Evolutionary conservation across 2,329 filamentous ascomycete species (phyloP), one percentile per base, ranked within the genome.

Genomic region (Penicillium polonicum): DNA sequence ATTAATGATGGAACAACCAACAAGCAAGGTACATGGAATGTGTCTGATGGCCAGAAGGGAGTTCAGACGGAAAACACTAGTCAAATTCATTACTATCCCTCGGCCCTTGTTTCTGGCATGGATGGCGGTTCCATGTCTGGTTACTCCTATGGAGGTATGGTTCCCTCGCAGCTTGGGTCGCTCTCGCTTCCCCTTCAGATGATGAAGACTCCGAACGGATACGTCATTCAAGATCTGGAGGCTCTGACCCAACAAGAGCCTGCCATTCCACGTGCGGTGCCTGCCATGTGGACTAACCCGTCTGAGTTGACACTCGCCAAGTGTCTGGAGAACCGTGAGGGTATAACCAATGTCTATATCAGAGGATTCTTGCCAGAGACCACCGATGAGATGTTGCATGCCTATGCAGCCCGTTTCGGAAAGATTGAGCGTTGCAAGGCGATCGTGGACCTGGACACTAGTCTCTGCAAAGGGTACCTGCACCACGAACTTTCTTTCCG

Each of bases 271-370:
- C 84, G 85, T 62, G 93, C 94, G 50, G 92, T 99, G 45, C 93
- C 93, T 17, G 93, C 94, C 7, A 88, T 92, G 64, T 92, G 78
- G 77, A 80, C 90, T 70, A 92, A 89, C 57, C 91, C 91, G 29
- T 88, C 88, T 25, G 92, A 93, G 57, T 90, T 96, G 82, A 92
- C 90, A 42, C 85, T 97, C 29, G 93, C 96, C 63, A 92, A 96
- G 75, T 96, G 92, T 71, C 82, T 99, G 48, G 91, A 96, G 77
- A 97, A 97, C 70, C 89, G 92, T 58, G 94, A 90, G 48, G 92
- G 92, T 44, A 96, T 97, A 72, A 94, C 92, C 62, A 99, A 99
- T 70, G 93, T 99, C 64, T 99, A 99, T 80, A 97, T 99, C 63
- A 91, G 94, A 60, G 95, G 95, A 19, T 88, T 99, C 61, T 90